phyloP scores from a whole-genome alignment of 148 eudicot species.

The Agrostemma githago region DNA sequence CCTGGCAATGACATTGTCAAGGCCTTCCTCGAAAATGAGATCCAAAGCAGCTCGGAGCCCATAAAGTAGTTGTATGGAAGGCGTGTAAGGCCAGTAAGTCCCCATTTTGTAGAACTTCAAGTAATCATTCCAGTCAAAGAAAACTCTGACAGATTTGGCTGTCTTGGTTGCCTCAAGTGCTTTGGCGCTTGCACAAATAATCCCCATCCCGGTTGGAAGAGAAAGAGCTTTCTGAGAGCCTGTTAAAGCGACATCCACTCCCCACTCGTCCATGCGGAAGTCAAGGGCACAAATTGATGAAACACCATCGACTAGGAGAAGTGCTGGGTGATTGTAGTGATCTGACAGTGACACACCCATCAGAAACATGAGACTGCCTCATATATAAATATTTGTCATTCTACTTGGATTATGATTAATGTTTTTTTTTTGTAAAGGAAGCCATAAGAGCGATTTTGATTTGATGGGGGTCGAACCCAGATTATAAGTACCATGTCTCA shows the following conservation, averaged over 20 bases:
- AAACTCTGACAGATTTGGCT: slow-evolving; percentile 82
- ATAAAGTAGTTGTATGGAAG: slow-evolving; percentile 89
- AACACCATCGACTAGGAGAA: slow-evolving; percentile 88
- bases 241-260: slow-evolving; percentile 90
- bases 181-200: slow-evolving; percentile 89
- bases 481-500: too few species aligned
- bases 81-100: slow-evolving; percentile 96
- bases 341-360: slow-evolving; percentile 38
- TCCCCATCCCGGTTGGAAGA: slow-evolving; percentile 91
- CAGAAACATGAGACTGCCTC: slow-evolving; percentile 1
- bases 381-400: too few species aligned
- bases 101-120: slow-evolving; percentile 90
- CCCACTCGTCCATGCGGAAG: slow-evolving; percentile 99
- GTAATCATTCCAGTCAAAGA: slow-evolving; percentile 98
- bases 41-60: slow-evolving; percentile 90
- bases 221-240: slow-evolving; percentile 99
- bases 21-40: slow-evolving; percentile 92
- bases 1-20: slow-evolving; percentile 92
- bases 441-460: too few species aligned
- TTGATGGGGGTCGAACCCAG: too few species aligned
- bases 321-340: slow-evolving; percentile 94
- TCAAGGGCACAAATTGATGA: slow-evolving; percentile 97
- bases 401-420: too few species aligned
- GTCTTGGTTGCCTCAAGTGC: slow-evolving; percentile 84
- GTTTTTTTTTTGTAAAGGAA: too few species aligned